phyloP scores from a whole-genome alignment of 768 basidiomycete genomes.

The Rhodosporidiobolus odoratus region DNA sequence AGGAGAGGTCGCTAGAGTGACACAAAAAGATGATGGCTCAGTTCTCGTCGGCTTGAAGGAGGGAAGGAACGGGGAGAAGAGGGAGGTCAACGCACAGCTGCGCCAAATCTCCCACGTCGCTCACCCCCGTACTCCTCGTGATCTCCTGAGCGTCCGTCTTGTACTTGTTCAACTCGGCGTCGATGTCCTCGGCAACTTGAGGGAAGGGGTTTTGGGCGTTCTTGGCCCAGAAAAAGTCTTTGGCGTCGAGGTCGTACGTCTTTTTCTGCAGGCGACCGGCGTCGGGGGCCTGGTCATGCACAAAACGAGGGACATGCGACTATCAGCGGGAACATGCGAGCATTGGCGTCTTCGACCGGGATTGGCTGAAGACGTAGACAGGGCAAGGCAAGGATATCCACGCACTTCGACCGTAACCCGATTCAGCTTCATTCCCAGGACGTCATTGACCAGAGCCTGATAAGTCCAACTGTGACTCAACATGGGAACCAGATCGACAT shows the following conservation, averaged over 20 bases:
- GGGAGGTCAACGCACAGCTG: constrained; percentile 64
- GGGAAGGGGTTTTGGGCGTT: constrained; percentile 96
- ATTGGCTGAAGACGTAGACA: neutral
- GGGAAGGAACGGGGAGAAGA: neutral
- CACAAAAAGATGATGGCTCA: neutral
- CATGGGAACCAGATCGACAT: constrained; percentile 88
- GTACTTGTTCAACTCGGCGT: constrained; percentile 77
- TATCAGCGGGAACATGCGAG: too few species aligned
- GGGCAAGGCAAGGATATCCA: neutral
- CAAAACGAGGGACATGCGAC: constrained; percentile 1
- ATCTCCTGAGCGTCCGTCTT: constrained; percentile 96
- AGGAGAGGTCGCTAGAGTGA: constrained; percentile 67
- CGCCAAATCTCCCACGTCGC: constrained; percentile 87
- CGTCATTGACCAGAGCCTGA: constrained; percentile 95
- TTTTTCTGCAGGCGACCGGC: constrained; percentile 58
- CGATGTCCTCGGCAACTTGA: constrained; percentile 96
- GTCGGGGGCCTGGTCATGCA: constrained; percentile 54
- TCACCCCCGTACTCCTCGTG: constrained; percentile 90
- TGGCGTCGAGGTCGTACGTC: constrained; percentile 92
- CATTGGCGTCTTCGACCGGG: too few species aligned
- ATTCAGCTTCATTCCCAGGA: constrained; percentile 93
- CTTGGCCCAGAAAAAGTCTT: constrained; percentile 98
- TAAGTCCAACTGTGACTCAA: constrained; percentile 98
- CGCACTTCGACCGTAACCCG: constrained; percentile 70
- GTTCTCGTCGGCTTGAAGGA: neutral